Evolutionary conservation across 306 rosid genomes (phyloP).

Genomic region (Castanopsis chinensis): DNA sequence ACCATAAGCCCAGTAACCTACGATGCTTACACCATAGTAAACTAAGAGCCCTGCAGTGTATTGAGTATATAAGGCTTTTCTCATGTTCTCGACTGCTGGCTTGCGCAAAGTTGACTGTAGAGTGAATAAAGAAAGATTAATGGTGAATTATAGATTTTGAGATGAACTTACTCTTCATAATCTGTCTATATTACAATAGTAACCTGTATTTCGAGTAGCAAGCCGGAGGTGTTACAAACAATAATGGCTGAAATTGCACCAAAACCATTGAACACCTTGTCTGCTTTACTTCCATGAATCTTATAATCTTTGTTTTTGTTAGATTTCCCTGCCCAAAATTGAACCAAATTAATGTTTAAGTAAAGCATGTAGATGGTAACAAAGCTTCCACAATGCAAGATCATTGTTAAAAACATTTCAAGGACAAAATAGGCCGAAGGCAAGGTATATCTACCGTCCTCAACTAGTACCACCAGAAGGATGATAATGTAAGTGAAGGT

Average conservation of each 20-base stretch:
- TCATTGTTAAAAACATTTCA: neutral
- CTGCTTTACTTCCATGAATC: conserved; percentile 36
- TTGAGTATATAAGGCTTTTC: conserved; percentile 43
- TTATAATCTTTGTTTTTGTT: conserved; percentile 25
- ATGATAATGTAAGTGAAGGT: conserved; percentile 39
- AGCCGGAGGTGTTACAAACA: conserved; percentile 48
- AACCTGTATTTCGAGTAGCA: conserved; percentile 61
- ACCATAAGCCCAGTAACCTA: conserved; percentile 70
- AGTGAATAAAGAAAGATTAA: neutral
- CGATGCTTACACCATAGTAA: conserved; percentile 40
- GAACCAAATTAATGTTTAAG: neutral
- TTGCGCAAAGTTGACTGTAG: conserved; percentile 47
- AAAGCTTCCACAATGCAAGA: too few relatives aligned
- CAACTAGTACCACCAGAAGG: conserved; percentile 22
- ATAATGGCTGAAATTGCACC: conserved; percentile 48
- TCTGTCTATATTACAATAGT: neutral
- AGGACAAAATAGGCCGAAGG: neutral
- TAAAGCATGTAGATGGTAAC: neutral
- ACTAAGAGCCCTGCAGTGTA: conserved; percentile 38
- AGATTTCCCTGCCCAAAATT: conserved; percentile 37
- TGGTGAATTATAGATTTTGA: too few relatives aligned
- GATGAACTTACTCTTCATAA: neutral
- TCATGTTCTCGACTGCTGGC: conserved; percentile 56
- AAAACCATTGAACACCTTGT: conserved; percentile 39
- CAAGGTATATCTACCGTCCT: conserved; percentile 36